Base-by-base conservation (phyloP, 169 alveolate genomes). In the Eimeria maxima region DNA sequence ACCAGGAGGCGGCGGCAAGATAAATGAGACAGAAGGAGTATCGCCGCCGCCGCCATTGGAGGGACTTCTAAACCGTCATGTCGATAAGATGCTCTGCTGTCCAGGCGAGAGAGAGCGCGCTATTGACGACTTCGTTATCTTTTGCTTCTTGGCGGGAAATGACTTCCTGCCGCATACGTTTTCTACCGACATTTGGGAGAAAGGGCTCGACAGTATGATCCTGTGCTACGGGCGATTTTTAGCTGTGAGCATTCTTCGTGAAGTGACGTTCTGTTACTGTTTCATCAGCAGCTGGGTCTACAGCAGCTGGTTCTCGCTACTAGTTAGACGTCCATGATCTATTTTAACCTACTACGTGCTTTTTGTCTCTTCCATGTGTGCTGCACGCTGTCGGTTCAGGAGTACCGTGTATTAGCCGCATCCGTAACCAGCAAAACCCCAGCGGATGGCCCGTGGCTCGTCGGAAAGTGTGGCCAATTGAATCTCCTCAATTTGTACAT, bases 141-240 rank as follows among this genome's bases (percentile, higher is more conserved):
- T 96, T 81, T 96, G 97, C 87, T 89, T 95, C 22, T 76, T 96
- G 95, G 96, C 87, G 11, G 99, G 99, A 65, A 99, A 99, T 95
- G 99, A 99, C 96, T 99, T 99, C 97, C 96, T 99, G 55, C 99
- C 99, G 18, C 98, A 98, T 90, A 97, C 98, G 55, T 98, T 98
- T 24, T 96, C 98, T 27, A 97, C 97, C 6, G 97, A 98, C 50
- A 97, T 97, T 81, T 98, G 98, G n/a, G 98, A 98, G 80, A 98
- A 98, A 42, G 99, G 99, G 47, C 98, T 99, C 63, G 97, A 98
- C 29, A 98, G 98, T 95, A 97, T 96, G 95, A 92, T 96, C 87
- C 47, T 71, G 20, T 88, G 90, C 76, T 95, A 95, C 93, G 47
- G 80, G 65, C 67, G 57, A 10, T 83, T 80, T 45, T 90, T 95